phyloP scores from a whole-genome alignment of 1,284 basidiomycete genomes.

The Ustilago curta region DNA sequence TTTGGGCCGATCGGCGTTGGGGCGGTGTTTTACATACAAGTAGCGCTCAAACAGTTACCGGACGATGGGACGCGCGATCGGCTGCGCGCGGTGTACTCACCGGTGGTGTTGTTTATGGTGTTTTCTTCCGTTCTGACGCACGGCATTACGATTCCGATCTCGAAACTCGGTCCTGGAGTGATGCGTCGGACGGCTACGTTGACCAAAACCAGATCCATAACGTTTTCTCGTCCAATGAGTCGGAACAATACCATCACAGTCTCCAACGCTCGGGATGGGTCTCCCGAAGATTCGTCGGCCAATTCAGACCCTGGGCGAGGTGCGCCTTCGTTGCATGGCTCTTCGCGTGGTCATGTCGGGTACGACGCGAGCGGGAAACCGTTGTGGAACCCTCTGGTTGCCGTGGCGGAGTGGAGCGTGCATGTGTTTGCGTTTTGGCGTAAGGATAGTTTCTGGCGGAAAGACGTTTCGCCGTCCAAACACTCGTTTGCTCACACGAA shows the following conservation, averaged over 20 bases:
- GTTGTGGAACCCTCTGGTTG: conserved; percentile 58
- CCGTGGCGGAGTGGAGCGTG: conserved; percentile 28
- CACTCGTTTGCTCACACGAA: conserved; percentile 23
- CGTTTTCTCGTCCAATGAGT: conserved; percentile 36
- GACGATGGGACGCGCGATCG: conserved; percentile 70
- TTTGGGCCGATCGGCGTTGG: conserved; percentile 69
- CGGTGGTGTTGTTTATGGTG: conserved; percentile 73
- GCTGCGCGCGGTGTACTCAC: conserved; percentile 70
- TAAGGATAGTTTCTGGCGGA: conserved; percentile 59
- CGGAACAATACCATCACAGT: conserved; percentile 38
- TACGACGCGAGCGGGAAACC: conserved; percentile 28
- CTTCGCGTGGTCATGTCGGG: conserved; percentile 33
- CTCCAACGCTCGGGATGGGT: conserved; percentile 4
- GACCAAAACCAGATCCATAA: conserved; percentile 42
- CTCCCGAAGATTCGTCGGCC: conserved; percentile 10
- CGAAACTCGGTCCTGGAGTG: conserved; percentile 61
- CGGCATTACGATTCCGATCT: conserved; percentile 68
- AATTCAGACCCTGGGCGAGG: conserved; percentile 2
- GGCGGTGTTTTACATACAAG: conserved; percentile 72
- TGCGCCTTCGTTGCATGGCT: background rate
- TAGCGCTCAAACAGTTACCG: conserved; percentile 71
- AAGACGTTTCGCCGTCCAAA: conserved; percentile 37
- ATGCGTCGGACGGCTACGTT: conserved; percentile 54
- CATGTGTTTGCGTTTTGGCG: conserved; percentile 55
- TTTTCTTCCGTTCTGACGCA: conserved; percentile 72